These are phyloP conservation scores for Pestalotiopsis sp. DNA, from an alignment of 2,329 filamentous ascomycete genomes.

Conservation along the genomic window DNA sequence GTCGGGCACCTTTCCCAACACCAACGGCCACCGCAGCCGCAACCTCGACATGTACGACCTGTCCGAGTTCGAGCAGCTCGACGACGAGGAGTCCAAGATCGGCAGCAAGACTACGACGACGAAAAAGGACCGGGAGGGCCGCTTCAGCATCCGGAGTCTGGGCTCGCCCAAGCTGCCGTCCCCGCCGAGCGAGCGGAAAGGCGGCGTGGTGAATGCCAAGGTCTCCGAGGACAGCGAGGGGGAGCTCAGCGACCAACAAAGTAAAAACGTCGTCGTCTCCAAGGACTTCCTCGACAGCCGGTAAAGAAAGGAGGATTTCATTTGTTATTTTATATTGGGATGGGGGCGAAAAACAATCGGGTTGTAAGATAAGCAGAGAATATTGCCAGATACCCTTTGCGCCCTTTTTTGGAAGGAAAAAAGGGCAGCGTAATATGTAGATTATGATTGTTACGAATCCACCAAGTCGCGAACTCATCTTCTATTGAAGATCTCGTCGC, in stretches of 20 bases:
- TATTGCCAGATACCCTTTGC: not conserved
- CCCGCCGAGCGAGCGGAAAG: not conserved
- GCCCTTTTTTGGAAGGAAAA: not conserved
- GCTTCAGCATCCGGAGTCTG: not conserved
- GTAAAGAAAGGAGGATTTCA: not conserved
- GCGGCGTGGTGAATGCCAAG: not conserved
- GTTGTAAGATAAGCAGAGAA: not conserved
- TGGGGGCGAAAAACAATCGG: not conserved
- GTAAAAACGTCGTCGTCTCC: not conserved
- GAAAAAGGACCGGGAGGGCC: not conserved
- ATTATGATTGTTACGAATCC: not conserved
- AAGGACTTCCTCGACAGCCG: not conserved
- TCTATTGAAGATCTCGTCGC: not conserved
- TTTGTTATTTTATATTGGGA: no score
- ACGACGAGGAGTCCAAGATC: conserved; percentile 2
- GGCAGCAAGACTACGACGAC: not conserved
- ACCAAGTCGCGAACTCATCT: not conserved
- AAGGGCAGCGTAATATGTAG: not conserved
- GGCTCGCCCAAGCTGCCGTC: not conserved
- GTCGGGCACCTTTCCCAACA: not conserved
- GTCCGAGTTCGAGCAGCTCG: conserved; percentile 7
- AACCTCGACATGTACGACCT: conserved; percentile 8
- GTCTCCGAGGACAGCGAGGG: conserved; percentile 14
- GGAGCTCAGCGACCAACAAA: conserved; percentile 1
- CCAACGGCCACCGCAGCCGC: not conserved